Evolutionary conservation across 305 asterid genomes (phyloP).

Genomic region (Vinca major): DNA sequence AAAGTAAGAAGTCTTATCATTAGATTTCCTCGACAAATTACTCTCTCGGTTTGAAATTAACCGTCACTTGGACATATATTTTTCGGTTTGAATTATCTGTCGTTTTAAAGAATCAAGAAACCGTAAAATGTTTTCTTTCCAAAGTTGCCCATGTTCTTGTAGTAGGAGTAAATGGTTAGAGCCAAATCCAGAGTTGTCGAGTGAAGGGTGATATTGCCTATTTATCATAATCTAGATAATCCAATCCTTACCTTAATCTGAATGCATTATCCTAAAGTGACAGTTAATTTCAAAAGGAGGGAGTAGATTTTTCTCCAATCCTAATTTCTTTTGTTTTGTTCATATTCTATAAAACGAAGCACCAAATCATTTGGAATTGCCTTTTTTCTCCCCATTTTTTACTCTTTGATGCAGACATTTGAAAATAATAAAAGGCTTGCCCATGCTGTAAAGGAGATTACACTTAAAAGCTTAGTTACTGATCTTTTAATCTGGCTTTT

Average conservation of each 20-base stretch:
- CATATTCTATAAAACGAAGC: not conserved
- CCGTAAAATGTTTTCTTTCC: no score
- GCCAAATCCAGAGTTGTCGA: no score
- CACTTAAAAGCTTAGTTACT: slow-evolving; percentile 80
- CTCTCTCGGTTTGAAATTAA: no score
- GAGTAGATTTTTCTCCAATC: not conserved
- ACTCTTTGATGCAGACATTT: slow-evolving; percentile 57
- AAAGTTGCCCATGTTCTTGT: no score
- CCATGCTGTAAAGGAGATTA: slow-evolving; percentile 83
- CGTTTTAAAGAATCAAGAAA: no score
- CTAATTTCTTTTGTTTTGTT: not conserved
- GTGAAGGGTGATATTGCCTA: slow-evolving; percentile 2
- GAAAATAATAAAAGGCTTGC: slow-evolving; percentile 78
- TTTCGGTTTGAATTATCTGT: no score
- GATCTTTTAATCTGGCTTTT: slow-evolving; percentile 92
- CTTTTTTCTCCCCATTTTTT: not conserved
- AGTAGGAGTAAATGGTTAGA: no score
- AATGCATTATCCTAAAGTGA: no score
- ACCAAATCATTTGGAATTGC: not conserved
- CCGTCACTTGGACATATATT: no score
- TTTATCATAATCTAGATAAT: not conserved
- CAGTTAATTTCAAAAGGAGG: not conserved
- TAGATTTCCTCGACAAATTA: no score
- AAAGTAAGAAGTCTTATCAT: slow-evolving; percentile 37
- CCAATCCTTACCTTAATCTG: no score